Evolutionary conservation across 208 protist species (phyloP), one percentile per base, ranked within the genome.

Genomic region (Leishmania mexicana): DNA sequence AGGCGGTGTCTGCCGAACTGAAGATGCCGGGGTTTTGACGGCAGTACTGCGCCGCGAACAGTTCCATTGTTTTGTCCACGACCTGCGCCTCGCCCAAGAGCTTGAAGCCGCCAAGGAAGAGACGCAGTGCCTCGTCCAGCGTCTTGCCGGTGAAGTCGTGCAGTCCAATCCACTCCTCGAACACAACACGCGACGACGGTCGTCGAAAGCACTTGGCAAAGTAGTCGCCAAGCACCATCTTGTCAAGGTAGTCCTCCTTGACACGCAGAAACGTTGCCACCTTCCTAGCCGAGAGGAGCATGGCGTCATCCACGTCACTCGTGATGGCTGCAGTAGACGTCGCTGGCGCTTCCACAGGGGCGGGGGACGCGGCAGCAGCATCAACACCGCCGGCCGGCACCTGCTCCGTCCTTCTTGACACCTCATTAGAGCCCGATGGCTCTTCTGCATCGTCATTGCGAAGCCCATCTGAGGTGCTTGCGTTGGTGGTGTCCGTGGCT

Each of bases 31-130:
- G 92, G 84, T 98, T 96, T 64, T 96, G 90, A 24, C 86, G 86
- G 82, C 87, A 97, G 85, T 96, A 98, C 76, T 97, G 92, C 40
- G 89, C 85, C 6, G 95, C 93, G 81, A 98, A 98, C 31, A 96
- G 81, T 84, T 98, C 92, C 95, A 98, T 96, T 40, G 93, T 98
- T 54, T 89, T 90, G 67, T 97, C 93, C 70, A 97, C 93, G 40
- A 96, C 89, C 75, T 96, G 91, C 49, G 92, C 93, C 85, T 96
- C 92, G 13, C 93, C 93, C 21, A 96, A 83, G 47, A 97, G 85
- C 80, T 96, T 96, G 81, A 98, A 97, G 17, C 92, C 93, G 31
- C 92, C 93, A 7, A 98, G 89, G 83, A 96, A 98, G 31, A 92
- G 81, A 21, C 95, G 85, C 60, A 98, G 85, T 13, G 95, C 95